phyloP scores from a whole-genome alignment of 2,329 filamentous ascomycete species.

The Cladophialophora yegresii region DNA sequence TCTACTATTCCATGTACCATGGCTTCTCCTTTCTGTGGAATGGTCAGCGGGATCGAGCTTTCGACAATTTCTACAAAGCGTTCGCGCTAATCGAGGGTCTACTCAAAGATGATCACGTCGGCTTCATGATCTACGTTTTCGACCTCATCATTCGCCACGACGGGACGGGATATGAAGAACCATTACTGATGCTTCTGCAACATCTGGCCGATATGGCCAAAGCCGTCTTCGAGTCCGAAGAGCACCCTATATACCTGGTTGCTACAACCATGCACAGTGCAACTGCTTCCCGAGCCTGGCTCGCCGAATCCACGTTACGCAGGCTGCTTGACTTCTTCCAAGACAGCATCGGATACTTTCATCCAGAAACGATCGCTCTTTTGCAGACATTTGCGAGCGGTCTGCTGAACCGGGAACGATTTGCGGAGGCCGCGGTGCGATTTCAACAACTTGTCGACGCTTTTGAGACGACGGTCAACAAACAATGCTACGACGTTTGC shows the following conservation, averaged over 20 bases:
- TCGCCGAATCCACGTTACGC: conserved; percentile 33
- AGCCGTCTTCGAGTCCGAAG: conserved; percentile 31
- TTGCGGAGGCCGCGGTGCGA: conserved; percentile 34
- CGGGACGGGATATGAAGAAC: conserved; percentile 36
- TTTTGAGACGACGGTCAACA: conserved; percentile 34
- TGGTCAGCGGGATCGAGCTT: conserved; percentile 33
- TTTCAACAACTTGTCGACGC: conserved; percentile 37
- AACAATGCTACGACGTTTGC: conserved; percentile 35
- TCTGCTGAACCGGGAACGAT: conserved; percentile 34
- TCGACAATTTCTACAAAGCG: conserved; percentile 35
- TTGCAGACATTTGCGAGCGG: conserved; percentile 36
- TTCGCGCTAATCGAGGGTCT: conserved; percentile 35
- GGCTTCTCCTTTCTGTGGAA: conserved; percentile 37
- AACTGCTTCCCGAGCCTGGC: conserved; percentile 29
- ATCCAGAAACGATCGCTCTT: conserved; percentile 35
- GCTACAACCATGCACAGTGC: conserved; percentile 31
- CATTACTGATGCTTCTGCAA: conserved; percentile 33
- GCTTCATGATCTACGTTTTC: conserved; percentile 37
- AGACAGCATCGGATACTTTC: conserved; percentile 37
- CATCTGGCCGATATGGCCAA: conserved; percentile 34
- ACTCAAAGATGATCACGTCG: conserved; percentile 35
- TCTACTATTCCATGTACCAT: conserved; percentile 37
- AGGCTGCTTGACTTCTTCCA: conserved; percentile 37
- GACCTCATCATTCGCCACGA: conserved; percentile 37
- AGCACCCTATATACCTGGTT: conserved; percentile 34